phyloP scores from a whole-genome alignment of 2,329 filamentous ascomycete genomes.

The Fusarium pseudograminearum region DNA sequence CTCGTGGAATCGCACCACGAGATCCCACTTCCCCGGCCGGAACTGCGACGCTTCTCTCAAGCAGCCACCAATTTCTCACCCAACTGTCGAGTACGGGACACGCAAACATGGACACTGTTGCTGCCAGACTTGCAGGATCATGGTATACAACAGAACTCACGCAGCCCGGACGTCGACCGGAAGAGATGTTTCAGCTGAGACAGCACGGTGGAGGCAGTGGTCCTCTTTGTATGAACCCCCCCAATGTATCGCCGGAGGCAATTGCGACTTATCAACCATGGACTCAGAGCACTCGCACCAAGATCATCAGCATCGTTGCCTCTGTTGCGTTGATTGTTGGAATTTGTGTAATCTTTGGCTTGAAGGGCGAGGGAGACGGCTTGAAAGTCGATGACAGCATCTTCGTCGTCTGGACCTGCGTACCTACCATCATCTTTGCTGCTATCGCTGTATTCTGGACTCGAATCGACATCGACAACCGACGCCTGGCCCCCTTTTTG shows the following conservation, averaged over 20 bases:
- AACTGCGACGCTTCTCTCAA: constrained; percentile 44
- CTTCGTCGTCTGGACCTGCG: constrained; percentile 46
- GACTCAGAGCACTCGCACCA: constrained; percentile 38
- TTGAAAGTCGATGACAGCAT: constrained; percentile 34
- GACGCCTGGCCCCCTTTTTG: constrained; percentile 45
- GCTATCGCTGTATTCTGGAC: constrained; percentile 39
- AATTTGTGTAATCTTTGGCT: constrained; percentile 40
- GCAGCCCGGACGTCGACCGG: constrained; percentile 39
- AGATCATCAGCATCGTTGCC: constrained; percentile 25
- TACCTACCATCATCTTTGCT: constrained; percentile 45
- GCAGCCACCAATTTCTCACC: constrained; percentile 43
- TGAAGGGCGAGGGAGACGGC: constrained; percentile 37
- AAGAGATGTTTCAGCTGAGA: constrained; percentile 45
- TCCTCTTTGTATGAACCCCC: constrained; percentile 23
- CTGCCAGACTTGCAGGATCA: constrained; percentile 43
- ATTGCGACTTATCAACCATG: constrained; percentile 45
- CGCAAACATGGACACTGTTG: constrained; percentile 40
- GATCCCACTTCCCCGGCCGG: constrained; percentile 48
- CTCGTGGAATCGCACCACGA: constrained; percentile 46
- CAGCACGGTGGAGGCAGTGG: constrained; percentile 42
- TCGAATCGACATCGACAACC: constrained; percentile 46
- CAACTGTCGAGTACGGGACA: constrained; percentile 44
- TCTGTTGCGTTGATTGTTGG: constrained; percentile 38
- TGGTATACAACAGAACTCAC: constrained; percentile 48
- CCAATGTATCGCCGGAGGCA: constrained; percentile 20